Conservation (phyloP, 768 basidiomycete species). For the Kwoniella bestiolae region DNA sequence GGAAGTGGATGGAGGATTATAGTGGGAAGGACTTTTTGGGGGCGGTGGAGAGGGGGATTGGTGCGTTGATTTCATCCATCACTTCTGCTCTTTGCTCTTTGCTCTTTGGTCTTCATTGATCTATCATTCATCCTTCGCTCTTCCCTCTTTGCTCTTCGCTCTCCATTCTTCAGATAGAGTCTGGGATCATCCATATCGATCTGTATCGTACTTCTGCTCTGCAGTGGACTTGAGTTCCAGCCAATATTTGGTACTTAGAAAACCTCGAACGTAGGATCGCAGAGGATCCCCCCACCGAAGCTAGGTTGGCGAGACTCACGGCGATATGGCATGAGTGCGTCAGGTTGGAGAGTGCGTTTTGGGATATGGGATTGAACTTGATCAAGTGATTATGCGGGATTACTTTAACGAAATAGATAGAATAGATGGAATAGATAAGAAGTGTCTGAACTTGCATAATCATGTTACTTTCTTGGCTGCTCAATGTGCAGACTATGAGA, state of each 20-base stretch:
- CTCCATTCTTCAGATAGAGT: too few species aligned
- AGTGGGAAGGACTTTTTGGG: slow-evolving; percentile 70
- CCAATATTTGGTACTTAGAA: slow-evolving; percentile 59
- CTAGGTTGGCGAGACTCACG: slow-evolving; percentile 69
- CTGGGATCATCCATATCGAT: too few species aligned
- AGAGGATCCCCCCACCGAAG: slow-evolving; percentile 67
- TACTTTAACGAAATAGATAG: neutral
- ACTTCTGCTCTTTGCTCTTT: neutral
- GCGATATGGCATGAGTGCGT: slow-evolving; percentile 77
- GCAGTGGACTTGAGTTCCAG: too few species aligned
- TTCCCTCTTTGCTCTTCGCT: too few species aligned
- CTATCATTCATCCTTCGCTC: too few species aligned
- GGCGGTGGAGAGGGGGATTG: slow-evolving; percentile 74
- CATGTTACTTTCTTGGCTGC: too few species aligned
- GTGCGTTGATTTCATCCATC: slow-evolving; percentile 60
- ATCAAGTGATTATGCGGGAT: too few species aligned
- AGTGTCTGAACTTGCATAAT: too few species aligned
- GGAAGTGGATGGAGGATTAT: slow-evolving; percentile 67
- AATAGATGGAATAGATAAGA: neutral
- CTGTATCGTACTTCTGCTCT: too few species aligned
- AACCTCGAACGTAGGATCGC: slow-evolving; percentile 71
- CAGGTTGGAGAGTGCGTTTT: slow-evolving; percentile 78
- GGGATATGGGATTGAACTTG: slow-evolving; percentile 70
- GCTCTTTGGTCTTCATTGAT: slow-evolving; percentile 7
- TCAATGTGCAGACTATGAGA: too few species aligned